Evolutionary conservation across 2,329 filamentous ascomycete genomes (phyloP).

Genomic region (Cryphonectria parasitica): DNA sequence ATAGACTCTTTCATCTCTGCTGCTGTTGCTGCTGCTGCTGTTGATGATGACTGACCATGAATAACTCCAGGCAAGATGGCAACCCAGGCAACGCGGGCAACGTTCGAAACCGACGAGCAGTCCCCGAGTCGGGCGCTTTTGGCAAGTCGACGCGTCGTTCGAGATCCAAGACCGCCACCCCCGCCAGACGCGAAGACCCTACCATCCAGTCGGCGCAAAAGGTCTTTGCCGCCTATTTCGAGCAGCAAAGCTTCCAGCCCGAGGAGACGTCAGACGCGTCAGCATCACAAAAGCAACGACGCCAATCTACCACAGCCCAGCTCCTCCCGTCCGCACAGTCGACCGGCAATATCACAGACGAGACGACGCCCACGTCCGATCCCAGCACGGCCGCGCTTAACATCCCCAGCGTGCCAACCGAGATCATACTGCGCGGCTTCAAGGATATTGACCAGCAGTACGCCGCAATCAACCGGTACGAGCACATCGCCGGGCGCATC

Average conservation of each 20-base stretch:
- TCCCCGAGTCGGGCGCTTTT: conserved; percentile 67
- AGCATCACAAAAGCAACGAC: conserved; percentile 21
- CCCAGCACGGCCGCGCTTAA: conserved; percentile 36
- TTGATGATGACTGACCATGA: conserved; percentile 19
- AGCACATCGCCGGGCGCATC: conserved; percentile 81
- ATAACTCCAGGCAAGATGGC: conserved; percentile 53
- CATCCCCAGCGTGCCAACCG: conserved; percentile 55
- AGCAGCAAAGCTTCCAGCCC: conserved; percentile 51
- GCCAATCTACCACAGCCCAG: conserved; percentile 25
- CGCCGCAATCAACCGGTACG: conserved; percentile 87
- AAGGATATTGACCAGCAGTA: conserved; percentile 69
- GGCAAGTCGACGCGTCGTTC: conserved; percentile 69
- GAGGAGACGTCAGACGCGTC: conserved; percentile 35
- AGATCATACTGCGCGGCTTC: conserved; percentile 87
- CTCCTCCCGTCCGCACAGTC: conserved; percentile 9
- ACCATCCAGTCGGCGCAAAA: conserved; percentile 65
- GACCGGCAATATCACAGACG: conserved; percentile 31
- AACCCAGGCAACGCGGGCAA: conserved; percentile 50
- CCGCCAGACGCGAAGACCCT: conserved; percentile 62
- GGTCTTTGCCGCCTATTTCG: conserved; percentile 60
- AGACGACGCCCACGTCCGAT: conserved; percentile 18
- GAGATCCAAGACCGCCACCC: conserved; percentile 63
- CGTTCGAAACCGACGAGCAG: conserved; percentile 54
- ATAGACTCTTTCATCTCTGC: conserved; percentile 11
- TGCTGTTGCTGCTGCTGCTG: neutral